A percentile compares a stretch with the other conserved stretches of the same genome.
These are phyloP conservation scores for Arabidopsis suecica DNA, from an alignment of 345 rosid genomes.

Conservation along the genomic window DNA sequence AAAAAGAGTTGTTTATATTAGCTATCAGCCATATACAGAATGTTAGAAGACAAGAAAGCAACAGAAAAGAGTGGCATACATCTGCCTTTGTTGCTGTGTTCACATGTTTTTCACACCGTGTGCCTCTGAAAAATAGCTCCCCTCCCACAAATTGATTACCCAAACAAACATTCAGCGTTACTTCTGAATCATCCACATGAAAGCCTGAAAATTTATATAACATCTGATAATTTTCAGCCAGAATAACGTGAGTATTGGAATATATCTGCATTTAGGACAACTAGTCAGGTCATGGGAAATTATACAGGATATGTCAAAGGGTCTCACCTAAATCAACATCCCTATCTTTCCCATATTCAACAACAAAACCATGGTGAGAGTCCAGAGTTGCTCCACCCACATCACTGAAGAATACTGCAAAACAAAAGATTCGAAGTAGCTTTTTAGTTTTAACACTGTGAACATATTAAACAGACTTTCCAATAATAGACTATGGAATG, in stretches of 20 bases:
- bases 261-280: slow-evolving; percentile 3
- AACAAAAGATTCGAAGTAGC: slow-evolving; percentile 10
- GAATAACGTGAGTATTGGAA: not conserved
- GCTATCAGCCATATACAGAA: not conserved
- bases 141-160: slow-evolving; percentile 93
- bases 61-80: slow-evolving; percentile 55
- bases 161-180: slow-evolving; percentile 94
- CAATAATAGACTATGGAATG: slow-evolving; percentile 3
- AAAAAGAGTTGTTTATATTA: not conserved
- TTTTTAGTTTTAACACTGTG: slow-evolving; percentile 5
- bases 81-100: slow-evolving; percentile 73
- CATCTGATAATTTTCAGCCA: slow-evolving; percentile 10
- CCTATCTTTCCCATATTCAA: slow-evolving; percentile 86
- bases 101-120: slow-evolving; percentile 92
- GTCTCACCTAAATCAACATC: slow-evolving; percentile 90
- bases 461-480: slow-evolving; percentile 7
- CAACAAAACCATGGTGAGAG: slow-evolving; percentile 99
- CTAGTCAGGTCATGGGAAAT: slow-evolving; percentile 15
- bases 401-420: slow-evolving; percentile 87
- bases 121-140: slow-evolving; percentile 86
- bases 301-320: slow-evolving; percentile 24
- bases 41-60: slow-evolving; percentile 17
- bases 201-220: slow-evolving; percentile 63
- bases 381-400: slow-evolving; percentile 92
- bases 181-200: slow-evolving; percentile 99